Percentiles rank a stretch among this genome's conserved stretches.
These are phyloP conservation scores for Aulographum hederae DNA, from an alignment of 2,329 filamentous ascomycete species.

Conservation along the genomic window DNA sequence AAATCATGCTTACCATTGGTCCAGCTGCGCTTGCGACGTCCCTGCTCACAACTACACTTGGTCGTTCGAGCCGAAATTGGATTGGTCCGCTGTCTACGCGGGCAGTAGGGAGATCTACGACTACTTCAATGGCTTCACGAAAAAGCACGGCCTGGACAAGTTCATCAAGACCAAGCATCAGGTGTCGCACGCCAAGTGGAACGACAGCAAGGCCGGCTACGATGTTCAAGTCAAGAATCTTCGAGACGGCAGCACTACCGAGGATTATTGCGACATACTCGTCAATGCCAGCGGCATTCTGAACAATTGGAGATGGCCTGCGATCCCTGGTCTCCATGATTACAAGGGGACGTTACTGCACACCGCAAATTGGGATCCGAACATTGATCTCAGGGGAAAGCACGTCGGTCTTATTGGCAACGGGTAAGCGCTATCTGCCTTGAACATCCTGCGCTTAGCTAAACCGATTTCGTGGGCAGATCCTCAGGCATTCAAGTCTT, in stretches of 20 bases:
- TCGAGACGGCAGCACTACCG: constrained; percentile 10
- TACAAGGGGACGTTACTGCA: constrained; percentile 37
- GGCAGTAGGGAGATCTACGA: constrained; percentile 22
- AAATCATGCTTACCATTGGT: constrained; percentile 1
- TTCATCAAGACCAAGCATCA: constrained; percentile 17
- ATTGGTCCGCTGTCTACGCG: constrained; percentile 25
- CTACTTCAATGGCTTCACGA: constrained; percentile 23
- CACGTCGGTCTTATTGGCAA: constrained; percentile 36
- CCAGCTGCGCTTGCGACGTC: constrained; percentile 30
- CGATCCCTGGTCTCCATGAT: constrained; percentile 29
- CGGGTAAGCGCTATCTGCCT: constrained; percentile 14
- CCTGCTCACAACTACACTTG: constrained; percentile 34
- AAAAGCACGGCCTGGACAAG: constrained; percentile 19
- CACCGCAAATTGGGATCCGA: constrained; percentile 35
- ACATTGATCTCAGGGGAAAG: constrained; percentile 28
- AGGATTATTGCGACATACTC: constrained; percentile 28
- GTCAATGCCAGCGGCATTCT: constrained; percentile 31
- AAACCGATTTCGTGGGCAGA: constrained; percentile 18
- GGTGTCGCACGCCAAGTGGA: constrained; percentile 18
- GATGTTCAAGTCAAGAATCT: constrained; percentile 17
- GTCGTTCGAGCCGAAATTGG: constrained; percentile 28
- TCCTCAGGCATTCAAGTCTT: constrained; percentile 37
- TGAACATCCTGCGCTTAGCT: no score
- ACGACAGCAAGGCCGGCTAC: constrained; percentile 16
- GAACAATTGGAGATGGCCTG: constrained; percentile 33